Conservation (phyloP, 192 early-diverging fungal genomes). For the Thamnidium elegans region DNA sequence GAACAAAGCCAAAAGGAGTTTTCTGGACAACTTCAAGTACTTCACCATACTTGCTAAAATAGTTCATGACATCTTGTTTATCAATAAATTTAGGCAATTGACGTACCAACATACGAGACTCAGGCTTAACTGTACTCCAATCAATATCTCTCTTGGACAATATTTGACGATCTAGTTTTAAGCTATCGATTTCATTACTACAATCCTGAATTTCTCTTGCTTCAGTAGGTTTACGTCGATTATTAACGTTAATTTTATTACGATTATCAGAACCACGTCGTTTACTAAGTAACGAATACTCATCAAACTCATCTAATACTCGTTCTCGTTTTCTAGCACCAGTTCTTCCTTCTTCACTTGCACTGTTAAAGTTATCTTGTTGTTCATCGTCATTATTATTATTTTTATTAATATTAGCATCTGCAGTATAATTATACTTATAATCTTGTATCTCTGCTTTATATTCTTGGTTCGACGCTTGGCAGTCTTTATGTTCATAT, state of each 20-base stretch:
- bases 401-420: neutral
- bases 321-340: slow-evolving; percentile 15
- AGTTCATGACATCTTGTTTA: slow-evolving; percentile 18
- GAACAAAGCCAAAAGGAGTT: slow-evolving; percentile 29
- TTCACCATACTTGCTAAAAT: slow-evolving; percentile 35
- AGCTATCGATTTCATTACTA: too few species aligned
- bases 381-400: slow-evolving; percentile 1
- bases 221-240: slow-evolving; percentile 2
- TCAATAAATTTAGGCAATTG: slow-evolving; percentile 21
- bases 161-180: neutral
- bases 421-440: too few species aligned
- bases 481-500: neutral
- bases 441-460: too few species aligned
- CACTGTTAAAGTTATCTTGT: neutral
- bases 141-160: slow-evolving; percentile 18
- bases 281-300: slow-evolving; percentile 27
- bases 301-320: slow-evolving; percentile 26
- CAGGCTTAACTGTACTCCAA: slow-evolving; percentile 18
- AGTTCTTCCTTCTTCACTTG: neutral
- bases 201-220: neutral
- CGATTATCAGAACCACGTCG: slow-evolving; percentile 6
- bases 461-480: neutral
- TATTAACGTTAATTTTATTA: neutral
- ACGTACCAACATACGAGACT: slow-evolving; percentile 34
- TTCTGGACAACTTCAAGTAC: slow-evolving; percentile 31